Percentiles rank a stretch among this genome's conserved stretches.
These are phyloP conservation scores for Ceriops decandra DNA, from an alignment of 345 rosid species.

Conservation along the genomic window DNA sequence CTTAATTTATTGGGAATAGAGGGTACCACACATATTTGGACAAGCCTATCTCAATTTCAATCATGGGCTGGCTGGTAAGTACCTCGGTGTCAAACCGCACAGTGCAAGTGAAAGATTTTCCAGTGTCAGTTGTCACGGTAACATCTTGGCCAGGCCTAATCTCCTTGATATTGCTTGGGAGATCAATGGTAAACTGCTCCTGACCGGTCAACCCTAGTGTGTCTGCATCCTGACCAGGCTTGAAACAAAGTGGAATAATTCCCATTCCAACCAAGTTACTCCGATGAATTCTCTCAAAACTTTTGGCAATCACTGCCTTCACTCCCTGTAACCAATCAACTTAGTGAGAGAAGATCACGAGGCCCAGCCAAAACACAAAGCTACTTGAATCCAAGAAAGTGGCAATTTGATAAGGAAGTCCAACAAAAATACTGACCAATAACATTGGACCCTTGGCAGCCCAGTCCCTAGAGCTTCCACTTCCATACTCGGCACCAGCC, in stretches of 20 bases:
- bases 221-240: slow-evolving; percentile 91
- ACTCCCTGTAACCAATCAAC: slow-evolving; percentile 62
- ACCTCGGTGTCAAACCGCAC: slow-evolving; percentile 99
- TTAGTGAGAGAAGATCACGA: slow-evolving; percentile 10
- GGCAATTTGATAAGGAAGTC: slow-evolving; percentile 1
- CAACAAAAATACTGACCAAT: slow-evolving; percentile 44
- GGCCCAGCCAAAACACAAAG: background rate
- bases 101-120: slow-evolving; percentile 87
- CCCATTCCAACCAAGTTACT: slow-evolving; percentile 99
- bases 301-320: slow-evolving; percentile 93
- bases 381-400: background rate
- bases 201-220: slow-evolving; percentile 83
- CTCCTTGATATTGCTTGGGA: slow-evolving; percentile 61
- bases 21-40: background rate
- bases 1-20: background rate
- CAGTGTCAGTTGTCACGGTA: slow-evolving; percentile 67
- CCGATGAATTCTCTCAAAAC: slow-evolving; percentile 97
- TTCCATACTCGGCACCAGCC: slow-evolving; percentile 99
- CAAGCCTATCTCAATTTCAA: background rate
- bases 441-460: slow-evolving; percentile 99
- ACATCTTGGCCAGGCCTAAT: slow-evolving; percentile 97
- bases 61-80: background rate
- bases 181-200: slow-evolving; percentile 82
- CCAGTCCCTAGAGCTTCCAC: slow-evolving; percentile 99
- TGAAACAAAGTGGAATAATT: slow-evolving; percentile 86